Conservation (phyloP, 1,139 yeast genomes). For the Blastobotrys arbuscula region DNA sequence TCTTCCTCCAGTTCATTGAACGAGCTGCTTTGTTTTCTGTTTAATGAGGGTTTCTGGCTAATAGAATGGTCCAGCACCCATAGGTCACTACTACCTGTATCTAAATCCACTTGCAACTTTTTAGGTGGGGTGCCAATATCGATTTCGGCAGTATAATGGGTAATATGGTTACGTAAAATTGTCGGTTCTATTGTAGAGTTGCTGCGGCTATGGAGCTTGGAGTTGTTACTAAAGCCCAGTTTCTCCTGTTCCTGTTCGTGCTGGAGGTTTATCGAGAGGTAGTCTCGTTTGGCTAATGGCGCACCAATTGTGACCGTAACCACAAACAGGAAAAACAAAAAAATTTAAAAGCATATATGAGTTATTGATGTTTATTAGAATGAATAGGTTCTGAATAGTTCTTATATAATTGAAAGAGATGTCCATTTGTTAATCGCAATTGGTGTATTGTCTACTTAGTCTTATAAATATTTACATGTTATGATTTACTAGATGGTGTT, state of each 20-base stretch:
- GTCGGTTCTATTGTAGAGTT: not conserved
- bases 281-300: not conserved
- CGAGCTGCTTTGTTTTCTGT: constrained; percentile 20
- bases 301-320: not conserved
- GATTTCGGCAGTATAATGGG: constrained; percentile 14
- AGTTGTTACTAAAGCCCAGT: no score
- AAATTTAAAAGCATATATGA: no score
- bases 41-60: constrained; percentile 20
- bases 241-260: not conserved
- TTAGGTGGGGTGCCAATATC: constrained; percentile 20
- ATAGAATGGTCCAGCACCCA: constrained; percentile 44
- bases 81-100: constrained; percentile 49
- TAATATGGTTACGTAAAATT: constrained; percentile 10
- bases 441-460: no score
- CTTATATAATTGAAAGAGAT: no score
- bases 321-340: not conserved
- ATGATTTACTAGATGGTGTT: no score
- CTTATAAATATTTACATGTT: no score
- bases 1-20: constrained; percentile 17
- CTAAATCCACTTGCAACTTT: constrained; percentile 25
- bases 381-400: no score
- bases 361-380: no score
- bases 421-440: no score
- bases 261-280: not conserved
- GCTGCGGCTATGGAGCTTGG: no score